Base-by-base conservation (phyloP, 257 asterid species). In the Plantago elongata region DNA sequence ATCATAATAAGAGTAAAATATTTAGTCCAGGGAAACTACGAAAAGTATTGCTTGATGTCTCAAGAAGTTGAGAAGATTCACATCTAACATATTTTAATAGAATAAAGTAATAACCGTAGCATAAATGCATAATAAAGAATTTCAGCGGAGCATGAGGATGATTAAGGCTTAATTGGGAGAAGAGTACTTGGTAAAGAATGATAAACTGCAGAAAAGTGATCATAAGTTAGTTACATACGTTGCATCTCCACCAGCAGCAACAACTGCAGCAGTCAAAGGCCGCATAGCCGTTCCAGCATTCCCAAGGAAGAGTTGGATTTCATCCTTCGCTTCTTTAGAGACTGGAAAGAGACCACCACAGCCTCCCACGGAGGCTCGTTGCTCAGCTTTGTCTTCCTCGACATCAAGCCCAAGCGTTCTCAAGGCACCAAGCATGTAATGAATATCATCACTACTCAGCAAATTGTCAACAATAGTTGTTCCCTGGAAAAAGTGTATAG, bases 231-330 rank as follows among this genome's bases (percentile, higher is more conserved):
- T n/a, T 50, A 29, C 52, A 73, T 57, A 92, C 98, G 83, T 92
- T 43, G 97, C 68, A 62, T 83, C 75, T 66, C 99, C 97, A 56
- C 99, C 99, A 51, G 95, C 99, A 72, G 86, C 96, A 70, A 84
- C 78, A 60, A 92, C 95, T 67, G 97, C 96, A 64, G 99, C 97
- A 66, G 97, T 89, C 86, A 89, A 72, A 34, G 97, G 97, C 50
- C 99, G 95, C 97, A 92, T 92, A 9, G 97, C 99, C 27, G 99
- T 92, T 72, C 99, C 99, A n/a, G 99, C 99, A 81, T 92, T 92
- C 74, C 99, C 99, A 48, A 92, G 80, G 88, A 92, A 92, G 51
- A 92, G 97, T 62, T 86, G 89, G 62, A 92, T 77, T 75, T 92
- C 99, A 30, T 81, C 91, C 14, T 72, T 74, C 52, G 96, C 72